These are phyloP conservation scores for Magnusiomyces magnusii DNA, from an alignment of 1,139 yeast species.

Conservation along the genomic window DNA sequence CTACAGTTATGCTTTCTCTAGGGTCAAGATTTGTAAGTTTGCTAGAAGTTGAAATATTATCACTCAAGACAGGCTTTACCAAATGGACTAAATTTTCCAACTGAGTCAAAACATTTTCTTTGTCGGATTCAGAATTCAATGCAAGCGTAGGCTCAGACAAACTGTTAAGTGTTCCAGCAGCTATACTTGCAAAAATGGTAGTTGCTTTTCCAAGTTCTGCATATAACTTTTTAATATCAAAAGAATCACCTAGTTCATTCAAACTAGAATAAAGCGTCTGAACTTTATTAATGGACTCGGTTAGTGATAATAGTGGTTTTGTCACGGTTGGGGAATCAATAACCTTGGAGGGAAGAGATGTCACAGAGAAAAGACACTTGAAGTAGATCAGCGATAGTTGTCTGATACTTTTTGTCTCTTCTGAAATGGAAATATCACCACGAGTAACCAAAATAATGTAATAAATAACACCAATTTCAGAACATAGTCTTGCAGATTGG, in stretches of 20 bases:
- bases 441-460: background rate
- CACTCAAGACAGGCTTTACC: background rate
- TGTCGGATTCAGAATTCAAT: background rate
- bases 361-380: background rate
- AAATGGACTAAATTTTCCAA: background rate
- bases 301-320: background rate
- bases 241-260: background rate
- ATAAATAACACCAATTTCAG: background rate
- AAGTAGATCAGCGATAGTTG: background rate
- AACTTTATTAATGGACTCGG: background rate
- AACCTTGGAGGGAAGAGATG: background rate
- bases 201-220: background rate
- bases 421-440: background rate
- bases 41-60: background rate
- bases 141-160: background rate
- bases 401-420: background rate
- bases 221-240: background rate
- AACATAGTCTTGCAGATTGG: background rate
- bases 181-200: background rate
- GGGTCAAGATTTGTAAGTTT: background rate
- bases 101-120: background rate
- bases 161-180: background rate
- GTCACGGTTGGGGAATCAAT: background rate
- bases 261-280: background rate
- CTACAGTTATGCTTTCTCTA: constrained; percentile 2